Conservation (phyloP, 1,139 yeast genomes). For the Lodderomyces metapsilosis region DNA sequence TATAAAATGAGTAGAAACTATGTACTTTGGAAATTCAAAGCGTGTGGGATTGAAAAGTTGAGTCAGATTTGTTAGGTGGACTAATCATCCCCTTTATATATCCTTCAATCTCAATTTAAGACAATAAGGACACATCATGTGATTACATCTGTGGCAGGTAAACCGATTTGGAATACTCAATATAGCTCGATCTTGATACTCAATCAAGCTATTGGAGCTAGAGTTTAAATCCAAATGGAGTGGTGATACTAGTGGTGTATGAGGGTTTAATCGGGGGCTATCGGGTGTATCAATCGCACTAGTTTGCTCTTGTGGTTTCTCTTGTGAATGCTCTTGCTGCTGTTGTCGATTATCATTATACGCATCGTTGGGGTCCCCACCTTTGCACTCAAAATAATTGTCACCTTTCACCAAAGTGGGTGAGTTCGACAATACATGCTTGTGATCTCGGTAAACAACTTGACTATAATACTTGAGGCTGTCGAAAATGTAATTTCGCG, state of each 20-base stretch:
- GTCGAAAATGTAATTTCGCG: conserved; percentile 13
- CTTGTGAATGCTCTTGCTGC: not conserved
- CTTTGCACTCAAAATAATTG: conserved; percentile 9
- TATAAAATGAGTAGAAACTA: not conserved
- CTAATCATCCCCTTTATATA: conserved; percentile 7
- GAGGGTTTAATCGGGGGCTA: conserved; percentile 4
- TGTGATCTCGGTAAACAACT: conserved; percentile 23
- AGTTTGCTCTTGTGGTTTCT: not conserved
- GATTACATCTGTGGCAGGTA: conserved; percentile 47
- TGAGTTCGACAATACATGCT: conserved; percentile 8
- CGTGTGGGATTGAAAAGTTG: too few species aligned
- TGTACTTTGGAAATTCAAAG: too few species aligned
- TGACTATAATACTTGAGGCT: conserved; percentile 30
- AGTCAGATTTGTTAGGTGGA: too few species aligned
- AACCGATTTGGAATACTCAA: conserved; percentile 32
- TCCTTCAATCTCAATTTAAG: conserved; percentile 44
- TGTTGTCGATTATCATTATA: not conserved
- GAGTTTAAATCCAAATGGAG: conserved; percentile 9
- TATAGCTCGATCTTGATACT: conserved; percentile 14
- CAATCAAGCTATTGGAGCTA: conserved; percentile 6
- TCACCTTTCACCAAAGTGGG: conserved; percentile 2
- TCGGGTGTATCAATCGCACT: not conserved
- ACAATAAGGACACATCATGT: conserved; percentile 58
- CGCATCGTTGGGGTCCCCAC: not conserved
- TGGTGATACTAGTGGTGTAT: conserved; percentile 11